Conservation (phyloP, 306 rosid species). For the Hylodesmum podocarpum region DNA sequence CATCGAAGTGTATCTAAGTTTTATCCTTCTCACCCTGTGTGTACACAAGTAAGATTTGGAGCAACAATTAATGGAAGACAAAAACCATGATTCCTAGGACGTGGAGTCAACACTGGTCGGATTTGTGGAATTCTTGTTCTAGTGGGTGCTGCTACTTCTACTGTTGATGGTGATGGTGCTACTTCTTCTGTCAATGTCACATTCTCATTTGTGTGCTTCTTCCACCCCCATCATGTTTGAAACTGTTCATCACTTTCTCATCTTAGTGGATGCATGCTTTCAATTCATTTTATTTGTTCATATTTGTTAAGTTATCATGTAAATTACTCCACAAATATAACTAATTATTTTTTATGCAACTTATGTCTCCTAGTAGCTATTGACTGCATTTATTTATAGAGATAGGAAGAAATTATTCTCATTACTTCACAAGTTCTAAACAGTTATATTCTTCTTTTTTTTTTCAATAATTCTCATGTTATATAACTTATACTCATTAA, state of each 20-base stretch:
- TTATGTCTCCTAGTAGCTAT: neutral
- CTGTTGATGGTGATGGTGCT: conserved; percentile 20
- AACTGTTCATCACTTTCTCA: conserved; percentile 21
- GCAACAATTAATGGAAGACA: neutral
- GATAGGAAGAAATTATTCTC: no score
- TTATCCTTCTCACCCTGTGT: no score
- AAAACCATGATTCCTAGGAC: conserved; percentile 24
- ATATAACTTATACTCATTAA: no score
- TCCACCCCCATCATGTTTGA: conserved; percentile 31
- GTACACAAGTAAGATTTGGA: no score
- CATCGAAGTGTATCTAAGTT: no score
- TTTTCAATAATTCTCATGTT: no score
- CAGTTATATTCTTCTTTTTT: no score
- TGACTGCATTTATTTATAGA: neutral
- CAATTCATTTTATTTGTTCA: neutral
- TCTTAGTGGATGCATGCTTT: neutral
- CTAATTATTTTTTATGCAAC: no score
- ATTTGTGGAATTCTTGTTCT: conserved; percentile 23
- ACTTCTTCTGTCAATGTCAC: neutral
- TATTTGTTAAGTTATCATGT: no score
- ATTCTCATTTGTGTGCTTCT: conserved; percentile 19
- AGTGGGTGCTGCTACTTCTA: conserved; percentile 37
- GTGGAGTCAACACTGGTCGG: conserved; percentile 42
- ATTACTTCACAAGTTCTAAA: neutral
- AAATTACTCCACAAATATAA: no score